Evolutionary conservation across 352 stramenopile genomes (phyloP).

Genomic region (Blastocystis sp.): DNA sequence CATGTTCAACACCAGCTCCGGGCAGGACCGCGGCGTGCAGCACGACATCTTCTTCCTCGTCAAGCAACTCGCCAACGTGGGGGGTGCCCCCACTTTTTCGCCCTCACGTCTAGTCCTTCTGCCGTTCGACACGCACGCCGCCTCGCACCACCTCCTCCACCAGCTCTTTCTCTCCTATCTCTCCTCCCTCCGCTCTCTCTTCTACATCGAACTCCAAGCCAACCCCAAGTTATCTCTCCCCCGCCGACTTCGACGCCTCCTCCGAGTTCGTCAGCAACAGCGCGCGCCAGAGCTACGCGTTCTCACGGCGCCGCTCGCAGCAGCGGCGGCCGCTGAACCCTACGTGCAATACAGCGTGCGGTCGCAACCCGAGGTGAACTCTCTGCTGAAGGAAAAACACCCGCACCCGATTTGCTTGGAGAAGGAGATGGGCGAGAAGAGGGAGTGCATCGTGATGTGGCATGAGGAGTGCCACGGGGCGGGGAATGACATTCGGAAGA

Average conservation of each 20-base stretch:
- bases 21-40: neutral
- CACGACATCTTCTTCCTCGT: neutral
- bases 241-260: too few relatives aligned
- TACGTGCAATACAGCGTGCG: neutral
- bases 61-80: neutral
- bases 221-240: too few relatives aligned
- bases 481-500: neutral
- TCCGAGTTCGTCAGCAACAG: neutral
- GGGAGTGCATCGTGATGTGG: slow-evolving; percentile 1
- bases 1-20: neutral
- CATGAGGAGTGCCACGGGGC: neutral
- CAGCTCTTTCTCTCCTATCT: neutral
- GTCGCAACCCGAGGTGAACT: neutral
- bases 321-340: neutral
- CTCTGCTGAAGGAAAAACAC: neutral
- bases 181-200: neutral
- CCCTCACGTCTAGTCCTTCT: too few relatives aligned
- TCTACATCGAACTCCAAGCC: too few relatives aligned
- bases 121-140: too few relatives aligned
- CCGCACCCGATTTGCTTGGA: neutral
- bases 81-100: too few relatives aligned
- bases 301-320: neutral
- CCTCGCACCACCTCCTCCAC: too few relatives aligned
- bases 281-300: neutral
- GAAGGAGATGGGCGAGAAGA: neutral